A percentile compares a stretch with the other conserved stretches of the same genome.
phyloP scores from a whole-genome alignment of 2,329 filamentous ascomycete species.

The Aspergillus ruber region DNA sequence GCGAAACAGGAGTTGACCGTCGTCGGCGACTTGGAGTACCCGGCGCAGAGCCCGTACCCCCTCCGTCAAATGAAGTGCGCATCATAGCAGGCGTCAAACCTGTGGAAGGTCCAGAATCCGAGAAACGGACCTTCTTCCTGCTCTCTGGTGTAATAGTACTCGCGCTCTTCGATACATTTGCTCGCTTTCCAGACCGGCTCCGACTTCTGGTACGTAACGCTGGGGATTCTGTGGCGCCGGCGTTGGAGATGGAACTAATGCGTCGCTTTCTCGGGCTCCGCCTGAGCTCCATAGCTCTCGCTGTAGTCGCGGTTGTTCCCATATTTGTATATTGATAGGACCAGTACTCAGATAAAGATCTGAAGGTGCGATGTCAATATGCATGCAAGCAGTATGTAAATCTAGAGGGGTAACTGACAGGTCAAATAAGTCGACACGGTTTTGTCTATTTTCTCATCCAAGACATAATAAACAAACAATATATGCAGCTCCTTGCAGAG shows the following conservation, averaged over 20 bases:
- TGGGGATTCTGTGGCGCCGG: slow-evolving; percentile 1
- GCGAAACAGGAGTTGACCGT: slow-evolving; percentile 28
- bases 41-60: slow-evolving; percentile 14
- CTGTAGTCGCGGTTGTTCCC: not conserved
- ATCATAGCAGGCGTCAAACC: slow-evolving; percentile 41
- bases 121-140: slow-evolving; percentile 42
- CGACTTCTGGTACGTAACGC: not conserved
- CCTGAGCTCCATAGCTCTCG: slow-evolving; percentile 6
- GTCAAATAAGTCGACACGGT: not conserved
- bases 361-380: not conserved
- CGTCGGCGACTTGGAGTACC: slow-evolving; percentile 22
- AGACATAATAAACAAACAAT: not conserved
- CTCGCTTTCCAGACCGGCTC: not conserved
- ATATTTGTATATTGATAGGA: not conserved
- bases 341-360: not conserved
- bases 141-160: slow-evolving; percentile 22
- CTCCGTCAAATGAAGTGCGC: slow-evolving; percentile 30
- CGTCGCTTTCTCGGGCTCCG: slow-evolving; percentile 17
- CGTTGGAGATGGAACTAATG: slow-evolving; percentile 13
- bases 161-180: not conserved
- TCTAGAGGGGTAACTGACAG: not conserved
- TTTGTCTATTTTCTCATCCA: not conserved
- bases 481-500: not conserved
- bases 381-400: not conserved
- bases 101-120: slow-evolving; percentile 36